phyloP scores from a whole-genome alignment of 805 yeast species.

The Saccharomycopsis oosterbeekiorum region DNA sequence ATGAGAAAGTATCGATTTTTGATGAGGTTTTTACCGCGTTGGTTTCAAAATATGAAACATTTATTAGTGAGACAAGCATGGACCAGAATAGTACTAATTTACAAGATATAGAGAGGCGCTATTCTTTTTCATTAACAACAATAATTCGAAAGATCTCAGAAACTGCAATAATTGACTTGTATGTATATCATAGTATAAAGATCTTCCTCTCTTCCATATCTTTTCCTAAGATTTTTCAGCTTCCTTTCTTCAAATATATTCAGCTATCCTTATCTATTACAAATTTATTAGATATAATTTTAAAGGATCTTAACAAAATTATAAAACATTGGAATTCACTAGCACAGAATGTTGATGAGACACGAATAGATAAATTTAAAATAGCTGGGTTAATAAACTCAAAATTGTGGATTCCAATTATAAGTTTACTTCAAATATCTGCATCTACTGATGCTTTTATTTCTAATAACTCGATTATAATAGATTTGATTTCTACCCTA shows the following conservation, averaged over 20 bases:
- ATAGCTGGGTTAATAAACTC: not conserved
- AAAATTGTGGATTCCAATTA: conserved; percentile 8
- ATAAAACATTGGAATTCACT: not conserved
- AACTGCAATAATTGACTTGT: not conserved
- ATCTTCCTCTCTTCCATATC: not conserved
- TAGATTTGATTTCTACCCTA: conserved; percentile 6
- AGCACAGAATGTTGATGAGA: not conserved
- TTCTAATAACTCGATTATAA: not conserved
- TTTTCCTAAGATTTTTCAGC: conserved; percentile 6
- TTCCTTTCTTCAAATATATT: conserved; percentile 5
- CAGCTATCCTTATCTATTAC: not conserved
- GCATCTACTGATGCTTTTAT: not conserved
- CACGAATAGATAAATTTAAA: not conserved
- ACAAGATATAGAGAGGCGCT: not conserved
- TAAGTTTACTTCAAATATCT: not conserved
- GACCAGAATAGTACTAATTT: not conserved
- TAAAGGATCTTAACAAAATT: not conserved
- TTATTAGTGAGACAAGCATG: not conserved
- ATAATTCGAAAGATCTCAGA: not conserved
- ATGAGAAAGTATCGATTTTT: not conserved
- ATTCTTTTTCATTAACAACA: not conserved
- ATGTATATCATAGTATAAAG: not conserved
- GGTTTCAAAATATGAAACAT: not conserved
- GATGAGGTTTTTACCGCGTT: conserved; percentile 8
- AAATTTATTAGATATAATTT: not conserved